phyloP scores from a whole-genome alignment of 2,329 filamentous ascomycete genomes.

The Epichloe scottii region DNA sequence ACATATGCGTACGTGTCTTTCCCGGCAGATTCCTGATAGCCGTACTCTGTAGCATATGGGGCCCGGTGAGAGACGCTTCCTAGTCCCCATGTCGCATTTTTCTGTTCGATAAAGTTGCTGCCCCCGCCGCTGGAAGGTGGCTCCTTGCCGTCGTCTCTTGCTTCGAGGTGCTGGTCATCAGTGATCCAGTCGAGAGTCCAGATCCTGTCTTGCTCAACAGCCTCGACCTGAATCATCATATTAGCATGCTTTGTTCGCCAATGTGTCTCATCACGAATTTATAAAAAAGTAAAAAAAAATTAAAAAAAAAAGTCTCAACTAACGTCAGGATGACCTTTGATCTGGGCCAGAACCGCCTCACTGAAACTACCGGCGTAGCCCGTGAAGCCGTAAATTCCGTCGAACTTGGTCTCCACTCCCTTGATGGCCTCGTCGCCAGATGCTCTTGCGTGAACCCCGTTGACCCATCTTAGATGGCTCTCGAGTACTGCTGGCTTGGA shows the following conservation, averaged over 20 bases:
- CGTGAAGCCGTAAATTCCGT: slow-evolving; percentile 19
- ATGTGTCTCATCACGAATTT: not conserved
- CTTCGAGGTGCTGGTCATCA: not conserved
- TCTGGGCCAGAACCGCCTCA: slow-evolving; percentile 25
- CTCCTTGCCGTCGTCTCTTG: not conserved
- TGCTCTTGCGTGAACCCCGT: slow-evolving; percentile 41
- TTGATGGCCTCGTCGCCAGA: slow-evolving; percentile 31
- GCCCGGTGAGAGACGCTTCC: slow-evolving; percentile 1
- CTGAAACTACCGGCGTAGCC: slow-evolving; percentile 34
- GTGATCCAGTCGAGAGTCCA: slow-evolving; percentile 17
- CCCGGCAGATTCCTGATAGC: not conserved
- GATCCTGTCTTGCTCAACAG: slow-evolving; percentile 18
- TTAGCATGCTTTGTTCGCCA: not conserved
- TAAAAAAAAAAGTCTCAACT: slow-evolving; percentile 7
- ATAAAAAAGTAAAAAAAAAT: not conserved
- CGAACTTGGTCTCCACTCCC: slow-evolving; percentile 20
- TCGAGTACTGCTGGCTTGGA: slow-evolving; percentile 31
- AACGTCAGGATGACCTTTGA: slow-evolving; percentile 30
- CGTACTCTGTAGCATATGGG: not conserved
- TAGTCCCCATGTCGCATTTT: slow-evolving; percentile 1
- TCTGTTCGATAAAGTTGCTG: not conserved
- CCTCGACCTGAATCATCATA: slow-evolving; percentile 12
- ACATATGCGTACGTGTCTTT: slow-evolving; percentile 3
- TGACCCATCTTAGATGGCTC: slow-evolving; percentile 35
- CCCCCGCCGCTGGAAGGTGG: not conserved